Evolutionary conservation across 192 early-diverging fungal genomes (phyloP), one percentile per base, ranked within the genome.

Genomic region (Oehlia diaphana): DNA sequence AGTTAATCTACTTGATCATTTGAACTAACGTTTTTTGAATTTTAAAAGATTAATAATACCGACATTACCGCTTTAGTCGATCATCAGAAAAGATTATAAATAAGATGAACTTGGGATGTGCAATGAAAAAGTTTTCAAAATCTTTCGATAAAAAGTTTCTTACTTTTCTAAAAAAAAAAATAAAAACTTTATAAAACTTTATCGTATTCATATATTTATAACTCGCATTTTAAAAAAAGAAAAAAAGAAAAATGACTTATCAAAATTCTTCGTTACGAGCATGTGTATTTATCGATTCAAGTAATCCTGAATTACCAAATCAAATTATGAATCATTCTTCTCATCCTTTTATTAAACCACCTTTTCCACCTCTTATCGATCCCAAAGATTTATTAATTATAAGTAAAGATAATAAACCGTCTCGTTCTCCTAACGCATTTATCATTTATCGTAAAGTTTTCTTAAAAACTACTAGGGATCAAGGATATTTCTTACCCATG

Each of bases 401-500:
- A 58, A 21, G 53, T 58, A 58, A 67, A 14, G 65, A 35, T 35
- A 67, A 67, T 67, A 67, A 35, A 67, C 65, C 65, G 13, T 33
- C 65, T 31, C 23, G 33, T 33, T 35, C 65, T 3, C 71, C 71
- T 7, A 73, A 73, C 10, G 71, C 71, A 16, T 73, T 73, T 12
- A 73, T 73, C 10, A 37, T 73, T 47, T 73, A 73, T 49, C 71
- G 71, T 16, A 39, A 49, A 14, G 47, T 28, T 26, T 73, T 73
- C n/a, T 28, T 73, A 2, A 49, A 49, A 73, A 49, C 71, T 14
- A 39, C 71, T 0, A 26, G 23, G 3, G 23, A 26, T 39, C 13
- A 47, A 39, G 71, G 71, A 9, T 73, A 73, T 50, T 28, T 37
- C 4, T 28, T 73, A 12, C 71, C 71, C 12, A 73, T 73, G 71